Percentiles rank a stretch among this genome's conserved stretches.
Conservation (phyloP, 371 early-diverging fungal genomes). For the Rhizopus stolonifer region DNA sequence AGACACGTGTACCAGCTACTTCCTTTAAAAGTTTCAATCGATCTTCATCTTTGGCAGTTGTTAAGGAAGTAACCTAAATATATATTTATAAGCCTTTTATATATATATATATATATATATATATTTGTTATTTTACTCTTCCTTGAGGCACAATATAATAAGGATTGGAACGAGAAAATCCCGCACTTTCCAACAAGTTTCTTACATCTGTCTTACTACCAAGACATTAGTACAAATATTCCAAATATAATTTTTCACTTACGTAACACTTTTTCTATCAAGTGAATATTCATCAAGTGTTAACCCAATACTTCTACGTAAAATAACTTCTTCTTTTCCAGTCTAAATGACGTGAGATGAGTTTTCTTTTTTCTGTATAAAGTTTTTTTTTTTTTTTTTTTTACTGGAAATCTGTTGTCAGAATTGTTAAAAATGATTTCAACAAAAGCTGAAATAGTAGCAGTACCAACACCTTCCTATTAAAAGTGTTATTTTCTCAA, state of each 20-base stretch:
- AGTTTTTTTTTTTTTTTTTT: no score
- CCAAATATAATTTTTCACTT: slow-evolving; percentile 26
- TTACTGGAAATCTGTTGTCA: slow-evolving; percentile 92
- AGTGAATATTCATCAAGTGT: slow-evolving; percentile 98
- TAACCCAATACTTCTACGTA: slow-evolving; percentile 93
- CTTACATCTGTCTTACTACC: slow-evolving; percentile 88
- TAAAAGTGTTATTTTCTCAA: no score
- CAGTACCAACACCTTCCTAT: slow-evolving; percentile 91
- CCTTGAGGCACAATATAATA: slow-evolving; percentile 99
- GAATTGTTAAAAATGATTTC: slow-evolving; percentile 97
- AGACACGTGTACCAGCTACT: slow-evolving; percentile 97
- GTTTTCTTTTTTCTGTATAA: no score
- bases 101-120: no score
- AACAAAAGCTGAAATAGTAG: slow-evolving; percentile 96
- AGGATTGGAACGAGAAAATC: slow-evolving; percentile 97
- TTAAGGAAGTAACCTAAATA: slow-evolving; percentile 80
- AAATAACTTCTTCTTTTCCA: slow-evolving; percentile 83
- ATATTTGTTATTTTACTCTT: no score
- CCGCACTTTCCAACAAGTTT: slow-evolving; percentile 95
- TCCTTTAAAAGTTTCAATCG: slow-evolving; percentile 93
- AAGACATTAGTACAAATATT: neutral
- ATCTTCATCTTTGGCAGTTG: slow-evolving; percentile 92
- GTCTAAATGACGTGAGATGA: no score
- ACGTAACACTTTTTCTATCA: slow-evolving; percentile 87
- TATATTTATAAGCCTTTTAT: no score